Evolutionary conservation across 768 basidiomycete species (phyloP).

Genomic region (Punctularia strigosozonata): DNA sequence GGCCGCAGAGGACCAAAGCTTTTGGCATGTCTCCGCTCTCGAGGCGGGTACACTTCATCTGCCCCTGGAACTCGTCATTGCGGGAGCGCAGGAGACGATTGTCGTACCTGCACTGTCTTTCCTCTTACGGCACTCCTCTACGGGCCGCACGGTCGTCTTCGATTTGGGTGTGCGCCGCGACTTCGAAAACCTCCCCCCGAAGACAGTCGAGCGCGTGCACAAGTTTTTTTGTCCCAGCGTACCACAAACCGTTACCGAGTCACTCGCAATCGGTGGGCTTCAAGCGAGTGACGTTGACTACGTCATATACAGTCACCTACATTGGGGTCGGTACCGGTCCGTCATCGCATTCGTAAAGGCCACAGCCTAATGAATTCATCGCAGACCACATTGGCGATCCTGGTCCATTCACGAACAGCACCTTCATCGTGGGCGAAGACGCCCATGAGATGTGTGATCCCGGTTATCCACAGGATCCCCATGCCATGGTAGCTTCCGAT

Average conservation of each 20-base stretch:
- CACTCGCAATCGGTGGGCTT: constrained; percentile 37
- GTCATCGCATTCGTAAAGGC: too few relatives aligned
- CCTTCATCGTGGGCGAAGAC: constrained; percentile 35
- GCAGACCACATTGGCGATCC: constrained; percentile 31
- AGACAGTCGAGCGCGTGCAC: constrained; percentile 17
- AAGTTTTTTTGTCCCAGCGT: constrained; percentile 4
- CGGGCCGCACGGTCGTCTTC: constrained; percentile 28
- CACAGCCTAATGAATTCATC: too few relatives aligned
- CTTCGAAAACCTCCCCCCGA: constrained; percentile 28
- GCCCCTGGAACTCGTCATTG: constrained; percentile 25
- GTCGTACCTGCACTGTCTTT: constrained; percentile 39
- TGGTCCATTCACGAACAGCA: constrained; percentile 29
- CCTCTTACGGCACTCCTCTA: constrained; percentile 34
- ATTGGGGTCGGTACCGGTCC: too few relatives aligned
- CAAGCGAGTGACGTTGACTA: constrained; percentile 29
- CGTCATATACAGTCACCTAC: constrained; percentile 39
- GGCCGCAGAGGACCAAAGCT: constrained; percentile 32
- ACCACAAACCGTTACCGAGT: constrained; percentile 26
- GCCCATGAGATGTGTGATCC: constrained; percentile 22
- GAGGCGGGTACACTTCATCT: constrained; percentile 36
- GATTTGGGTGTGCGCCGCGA: constrained; percentile 46
- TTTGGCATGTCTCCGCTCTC: constrained; percentile 42
- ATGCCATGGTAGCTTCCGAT: constrained; percentile 18
- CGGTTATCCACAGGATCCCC: constrained; percentile 31
- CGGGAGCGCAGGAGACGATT: constrained; percentile 18